phyloP scores from a whole-genome alignment of 2,329 filamentous ascomycete genomes.

The Colletotrichum brevisporum region DNA sequence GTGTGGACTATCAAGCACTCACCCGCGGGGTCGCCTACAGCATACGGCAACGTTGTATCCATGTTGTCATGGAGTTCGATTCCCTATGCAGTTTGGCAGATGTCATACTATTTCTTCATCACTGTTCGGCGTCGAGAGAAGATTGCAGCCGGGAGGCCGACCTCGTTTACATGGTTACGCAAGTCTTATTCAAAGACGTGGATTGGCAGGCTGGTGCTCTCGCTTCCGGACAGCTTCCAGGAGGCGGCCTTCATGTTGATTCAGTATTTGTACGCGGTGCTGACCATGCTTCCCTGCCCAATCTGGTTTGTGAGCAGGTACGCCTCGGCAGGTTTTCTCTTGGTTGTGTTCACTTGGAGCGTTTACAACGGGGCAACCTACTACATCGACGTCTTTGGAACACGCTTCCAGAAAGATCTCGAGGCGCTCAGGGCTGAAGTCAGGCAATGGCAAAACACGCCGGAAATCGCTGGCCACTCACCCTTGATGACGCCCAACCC shows the following conservation, averaged over 20 bases:
- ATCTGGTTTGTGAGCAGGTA: constrained; percentile 94
- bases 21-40: constrained; percentile 78
- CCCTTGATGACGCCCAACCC: constrained; percentile 56
- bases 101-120: constrained; percentile 94
- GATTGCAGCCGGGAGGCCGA: constrained; percentile 94
- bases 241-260: constrained; percentile 96
- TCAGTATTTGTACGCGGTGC: constrained; percentile 89
- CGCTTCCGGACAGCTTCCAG: constrained; percentile 81
- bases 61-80: constrained; percentile 97
- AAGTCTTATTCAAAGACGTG: constrained; percentile 90
- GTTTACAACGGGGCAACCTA: constrained; percentile 97
- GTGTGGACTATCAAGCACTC: constrained; percentile 84
- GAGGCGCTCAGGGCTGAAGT: constrained; percentile 92
- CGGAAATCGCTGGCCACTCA: constrained; percentile 60
- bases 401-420: constrained; percentile 95
- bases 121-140: constrained; percentile 94
- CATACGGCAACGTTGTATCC: constrained; percentile 81
- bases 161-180: constrained; percentile 97
- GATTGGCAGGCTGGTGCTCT: constrained; percentile 88
- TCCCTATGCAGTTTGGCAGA: constrained; percentile 93
- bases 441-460: constrained; percentile 83
- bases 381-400: constrained; percentile 98
- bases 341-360: constrained; percentile 90
- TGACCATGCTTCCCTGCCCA: constrained; percentile 95
- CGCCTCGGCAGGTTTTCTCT: constrained; percentile 83